phyloP scores from a whole-genome alignment of 352 stramenopile genomes.

The Phytophthora lateralis region DNA sequence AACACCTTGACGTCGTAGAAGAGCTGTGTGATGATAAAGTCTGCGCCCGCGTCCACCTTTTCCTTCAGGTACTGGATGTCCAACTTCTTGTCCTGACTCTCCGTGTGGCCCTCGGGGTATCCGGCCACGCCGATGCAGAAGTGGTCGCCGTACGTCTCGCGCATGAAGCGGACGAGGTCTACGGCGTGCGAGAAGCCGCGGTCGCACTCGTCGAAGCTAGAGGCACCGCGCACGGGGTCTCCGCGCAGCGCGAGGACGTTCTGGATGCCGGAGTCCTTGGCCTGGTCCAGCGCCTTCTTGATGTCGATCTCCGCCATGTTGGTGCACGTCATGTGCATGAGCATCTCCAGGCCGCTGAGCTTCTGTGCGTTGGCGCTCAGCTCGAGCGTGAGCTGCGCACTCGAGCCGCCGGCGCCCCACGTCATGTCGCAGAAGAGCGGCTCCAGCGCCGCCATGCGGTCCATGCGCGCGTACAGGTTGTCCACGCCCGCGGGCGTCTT shows the following conservation, averaged over 20 bases:
- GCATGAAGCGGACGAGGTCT: slow-evolving; percentile 98
- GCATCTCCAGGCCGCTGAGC: slow-evolving; percentile 91
- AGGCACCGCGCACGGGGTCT: slow-evolving; percentile 93
- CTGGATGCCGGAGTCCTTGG: slow-evolving; percentile 93
- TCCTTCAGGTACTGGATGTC: slow-evolving; percentile 98
- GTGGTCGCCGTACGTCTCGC: slow-evolving; percentile 92
- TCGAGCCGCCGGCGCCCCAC: slow-evolving; percentile 98
- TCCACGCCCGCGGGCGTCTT: slow-evolving; percentile 96
- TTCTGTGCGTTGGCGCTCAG: slow-evolving; percentile 93
- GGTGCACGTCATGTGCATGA: slow-evolving; percentile 98
- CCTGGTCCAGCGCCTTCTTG: slow-evolving; percentile 90
- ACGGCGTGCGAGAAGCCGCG: slow-evolving; percentile 94
- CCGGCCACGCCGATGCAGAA: slow-evolving; percentile 98
- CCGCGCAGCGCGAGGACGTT: slow-evolving; percentile 99
- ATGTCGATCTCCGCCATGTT: slow-evolving; percentile 97
- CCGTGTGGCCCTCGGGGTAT: slow-evolving; percentile 98
- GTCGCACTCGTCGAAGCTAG: slow-evolving; percentile 91
- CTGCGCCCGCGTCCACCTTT: slow-evolving; percentile 97
- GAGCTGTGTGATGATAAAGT: slow-evolving; percentile 99
- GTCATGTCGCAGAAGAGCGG: slow-evolving; percentile 99
- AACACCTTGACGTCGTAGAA: slow-evolving; percentile 98
- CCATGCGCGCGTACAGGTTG: slow-evolving; percentile 97
- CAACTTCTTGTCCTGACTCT: slow-evolving; percentile 84
- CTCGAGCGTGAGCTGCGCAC: slow-evolving; percentile 95
- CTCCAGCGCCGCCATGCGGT: slow-evolving; percentile 94